Conservation (phyloP, 78 protist genomes). For the Speleostelium caveatum region DNA sequence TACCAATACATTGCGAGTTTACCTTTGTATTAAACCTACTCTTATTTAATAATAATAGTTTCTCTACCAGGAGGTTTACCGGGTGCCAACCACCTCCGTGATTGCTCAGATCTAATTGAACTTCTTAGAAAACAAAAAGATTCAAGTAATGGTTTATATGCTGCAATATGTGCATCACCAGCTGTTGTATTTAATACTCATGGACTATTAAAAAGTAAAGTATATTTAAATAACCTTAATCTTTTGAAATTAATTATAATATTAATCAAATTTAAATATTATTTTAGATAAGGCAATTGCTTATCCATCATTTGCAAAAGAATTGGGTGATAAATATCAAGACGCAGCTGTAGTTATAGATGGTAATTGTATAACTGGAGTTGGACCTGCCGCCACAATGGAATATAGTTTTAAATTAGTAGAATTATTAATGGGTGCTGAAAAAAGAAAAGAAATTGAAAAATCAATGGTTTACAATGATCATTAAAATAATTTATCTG, state of each 20-base stretch:
- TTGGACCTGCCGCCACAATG: neutral
- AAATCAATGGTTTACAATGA: neutral
- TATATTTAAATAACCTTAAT: no score
- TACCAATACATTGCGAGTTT: neutral
- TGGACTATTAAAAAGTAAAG: neutral
- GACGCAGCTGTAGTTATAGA: neutral
- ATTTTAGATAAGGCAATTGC: neutral
- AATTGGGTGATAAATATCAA: neutral
- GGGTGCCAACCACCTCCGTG: constrained; percentile 6
- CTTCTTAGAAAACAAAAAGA: constrained; percentile 19
- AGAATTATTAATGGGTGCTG: neutral
- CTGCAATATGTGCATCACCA: constrained; percentile 58
- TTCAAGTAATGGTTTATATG: neutral
- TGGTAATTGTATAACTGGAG: neutral
- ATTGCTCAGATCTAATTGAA: neutral
- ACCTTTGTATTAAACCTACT: no score
- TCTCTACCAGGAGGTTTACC: constrained; percentile 29
- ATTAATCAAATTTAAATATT: no score
- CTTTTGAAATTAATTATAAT: no score
- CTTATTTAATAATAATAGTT: neutral
- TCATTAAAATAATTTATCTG: neutral
- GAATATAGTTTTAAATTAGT: neutral
- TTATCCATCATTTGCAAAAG: neutral
- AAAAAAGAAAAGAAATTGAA: no score
- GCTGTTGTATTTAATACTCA: constrained; percentile 2